A percentile compares a stretch with the other conserved stretches of the same genome.
Evolutionary conservation across 257 asterid species (phyloP).

Genomic region (Agastache rugosa): DNA sequence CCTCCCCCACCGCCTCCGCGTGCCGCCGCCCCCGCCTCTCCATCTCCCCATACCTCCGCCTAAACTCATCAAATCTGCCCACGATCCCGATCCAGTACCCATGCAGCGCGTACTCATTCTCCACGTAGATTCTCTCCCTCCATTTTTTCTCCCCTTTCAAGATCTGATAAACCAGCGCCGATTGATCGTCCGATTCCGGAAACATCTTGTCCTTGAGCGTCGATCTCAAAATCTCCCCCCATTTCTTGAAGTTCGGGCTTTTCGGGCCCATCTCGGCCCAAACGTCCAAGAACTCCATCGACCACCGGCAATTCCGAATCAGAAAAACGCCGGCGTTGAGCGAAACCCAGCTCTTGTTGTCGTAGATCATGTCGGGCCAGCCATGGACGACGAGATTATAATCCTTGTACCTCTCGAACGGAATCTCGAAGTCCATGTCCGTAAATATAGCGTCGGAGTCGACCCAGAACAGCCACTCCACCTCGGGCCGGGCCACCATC

Average conservation of each 20-base stretch:
- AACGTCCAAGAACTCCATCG: constrained; percentile 71
- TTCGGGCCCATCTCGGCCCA: constrained; percentile 90
- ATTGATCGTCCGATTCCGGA: constrained; percentile 76
- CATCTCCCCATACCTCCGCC: constrained; percentile 41
- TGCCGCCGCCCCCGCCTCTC: constrained; percentile 62
- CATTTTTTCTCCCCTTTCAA: constrained; percentile 62
- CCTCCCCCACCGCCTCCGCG: constrained; percentile 65
- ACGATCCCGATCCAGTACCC: constrained; percentile 81
- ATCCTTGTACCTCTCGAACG: constrained; percentile 61
- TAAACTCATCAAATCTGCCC: constrained; percentile 42
- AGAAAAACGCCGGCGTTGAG: constrained; percentile 76
- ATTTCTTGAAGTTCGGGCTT: constrained; percentile 56
- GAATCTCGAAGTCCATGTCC: constrained; percentile 81
- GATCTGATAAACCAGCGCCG: constrained; percentile 67
- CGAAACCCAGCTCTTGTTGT: constrained; percentile 76
- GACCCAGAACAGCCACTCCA: constrained; percentile 83
- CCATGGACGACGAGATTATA: constrained; percentile 75
- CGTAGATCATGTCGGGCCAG: constrained; percentile 66
- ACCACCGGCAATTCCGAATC: constrained; percentile 82
- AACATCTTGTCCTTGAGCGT: constrained; percentile 65
- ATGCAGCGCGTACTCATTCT: constrained; percentile 66
- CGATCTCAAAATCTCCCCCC: constrained; percentile 59
- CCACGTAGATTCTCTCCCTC: constrained; percentile 62
- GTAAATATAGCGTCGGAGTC: constrained; percentile 88
- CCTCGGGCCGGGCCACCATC: constrained; percentile 83